Evolutionary conservation across 192 early-diverging fungal species (phyloP), one percentile per base, ranked within the genome.

Genomic region (Entophlyctis luteolus): DNA sequence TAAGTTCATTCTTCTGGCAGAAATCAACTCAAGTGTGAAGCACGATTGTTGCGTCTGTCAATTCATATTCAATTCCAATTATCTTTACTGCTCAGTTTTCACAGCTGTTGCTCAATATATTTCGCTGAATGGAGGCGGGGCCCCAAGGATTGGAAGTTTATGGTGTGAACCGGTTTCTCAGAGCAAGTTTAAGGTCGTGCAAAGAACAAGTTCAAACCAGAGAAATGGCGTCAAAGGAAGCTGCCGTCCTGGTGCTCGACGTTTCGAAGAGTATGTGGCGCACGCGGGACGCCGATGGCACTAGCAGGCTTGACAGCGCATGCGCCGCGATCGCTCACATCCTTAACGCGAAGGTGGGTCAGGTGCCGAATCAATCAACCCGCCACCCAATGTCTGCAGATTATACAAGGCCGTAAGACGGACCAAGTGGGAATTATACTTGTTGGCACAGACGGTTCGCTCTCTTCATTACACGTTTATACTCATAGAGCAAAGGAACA

Each of bases 321-420:
- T 63, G 46, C 16, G 16, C 49, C 10, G 62, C 68, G 12, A 32
- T 80, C 27, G 59, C 39, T 48, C 49, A 72, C 55, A 68, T 79
- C 47, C 55, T 79, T 25, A 65, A 81, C 53, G 57, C 67, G 48
- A 76, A 78, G 65, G 76, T 83, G 28, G 27, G 29, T 27, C 10
- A 34, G 16, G 6, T 23, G 8, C n/a, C 5, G 62, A 3, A 28
- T 74, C 14, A 36, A n/a, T 20, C 57, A 36, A 59, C 65, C 28
- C 14, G 20, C 8, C 59, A 37, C 22, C 49, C 23, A 49, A n/a
- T 37, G 37, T n/a, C 35, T 25, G 3, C 34, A 90, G 88, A 78
- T 90, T 14, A 75, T 89, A 33, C 72, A 72, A 35, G 82, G 79
- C 25, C 66, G 86, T n/a, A 91, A 91, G 66, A 81, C 79, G 8